Evolutionary conservation across 1,139 yeast species (phyloP), one percentile per base, ranked within the genome.

Genomic region (Blastobotrys elegans): DNA sequence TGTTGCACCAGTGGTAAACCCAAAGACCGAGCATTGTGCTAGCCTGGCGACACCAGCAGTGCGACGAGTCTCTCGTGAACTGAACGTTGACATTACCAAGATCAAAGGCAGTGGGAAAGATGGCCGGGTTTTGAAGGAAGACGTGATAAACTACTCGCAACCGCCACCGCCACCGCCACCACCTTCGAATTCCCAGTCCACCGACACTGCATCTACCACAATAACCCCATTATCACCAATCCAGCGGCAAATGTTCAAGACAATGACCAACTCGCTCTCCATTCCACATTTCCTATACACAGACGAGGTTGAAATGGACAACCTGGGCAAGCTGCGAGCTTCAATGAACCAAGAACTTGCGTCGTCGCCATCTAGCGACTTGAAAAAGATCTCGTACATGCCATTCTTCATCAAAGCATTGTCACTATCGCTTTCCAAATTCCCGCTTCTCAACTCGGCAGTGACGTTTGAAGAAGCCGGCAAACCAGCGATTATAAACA

Each of bases 361-460:
- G 5, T 5, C 11, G 6, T 4, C 13, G 8, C 2, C 21, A n/a
- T n/a, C 24, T 5, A 34, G 21, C 26, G 54, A 51, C n/a, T 10
- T 32, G 10, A 26, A 24, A 2, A 65, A 62, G 48, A 51, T 65
- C 22, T 61, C 68, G n/a, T 65, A 48, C 54, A 61, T 65, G 66
- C 68, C 69, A 3, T 64, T 65, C 44, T 62, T 65, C 52, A 65
- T 65, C 55, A 65, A 65, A 49, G 68, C 69, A 1, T 49, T 65
- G 35, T 65, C 69, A 1, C 50, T 63, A 29, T 57, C 67, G 1
- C 50, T 65, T 22, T 40, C 37, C 24, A 54, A 61, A 40, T 60
- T 51, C 52, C 69, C 69, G 4, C 32, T 60, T 20, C 56, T 64
- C 34, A 65, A 65, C 47, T 53, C 67, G 21, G 51, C 57, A 22